A percentile compares a stretch with the other conserved stretches of the same genome.
Evolutionary conservation across 2,329 filamentous ascomycete species (phyloP).

Genomic region (Fusarium mexicanum): DNA sequence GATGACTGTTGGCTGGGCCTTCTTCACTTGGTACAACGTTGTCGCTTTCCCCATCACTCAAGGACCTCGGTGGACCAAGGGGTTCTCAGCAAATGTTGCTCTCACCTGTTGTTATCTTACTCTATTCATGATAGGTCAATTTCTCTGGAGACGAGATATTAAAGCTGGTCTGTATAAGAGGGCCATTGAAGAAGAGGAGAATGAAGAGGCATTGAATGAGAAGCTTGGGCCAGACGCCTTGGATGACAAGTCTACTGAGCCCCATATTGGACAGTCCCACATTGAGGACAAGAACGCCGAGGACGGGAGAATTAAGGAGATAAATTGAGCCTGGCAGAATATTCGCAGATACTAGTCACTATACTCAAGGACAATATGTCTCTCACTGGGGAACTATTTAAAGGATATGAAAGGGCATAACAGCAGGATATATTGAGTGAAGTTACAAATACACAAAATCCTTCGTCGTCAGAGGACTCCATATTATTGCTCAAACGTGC

Average conservation of each 20-base stretch:
- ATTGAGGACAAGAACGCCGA: not conserved
- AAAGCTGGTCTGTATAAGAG: slow-evolving; percentile 36
- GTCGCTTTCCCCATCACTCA: slow-evolving; percentile 37
- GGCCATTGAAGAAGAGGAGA: slow-evolving; percentile 37
- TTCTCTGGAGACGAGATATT: slow-evolving; percentile 45
- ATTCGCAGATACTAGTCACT: not conserved
- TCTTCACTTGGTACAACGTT: slow-evolving; percentile 40
- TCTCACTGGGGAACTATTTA: not conserved
- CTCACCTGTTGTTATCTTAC: slow-evolving; percentile 43
- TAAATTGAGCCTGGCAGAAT: not conserved
- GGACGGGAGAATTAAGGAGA: not conserved
- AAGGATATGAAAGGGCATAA: not conserved
- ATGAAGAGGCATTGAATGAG: slow-evolving; percentile 35
- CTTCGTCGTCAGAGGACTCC: not conserved
- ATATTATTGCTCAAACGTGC: not conserved
- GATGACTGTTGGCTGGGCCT: slow-evolving; percentile 45
- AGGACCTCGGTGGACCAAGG: slow-evolving; percentile 35
- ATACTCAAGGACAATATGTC: not conserved
- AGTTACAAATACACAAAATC: not conserved
- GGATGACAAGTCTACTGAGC: not conserved
- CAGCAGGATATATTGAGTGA: not conserved
- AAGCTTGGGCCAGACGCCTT: slow-evolving; percentile 7
- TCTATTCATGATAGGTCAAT: slow-evolving; percentile 46
- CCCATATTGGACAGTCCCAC: not conserved
- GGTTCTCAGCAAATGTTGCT: slow-evolving; percentile 36